Base-by-base conservation (phyloP, 768 basidiomycete species). In the Fomitopsis pulvina region DNA sequence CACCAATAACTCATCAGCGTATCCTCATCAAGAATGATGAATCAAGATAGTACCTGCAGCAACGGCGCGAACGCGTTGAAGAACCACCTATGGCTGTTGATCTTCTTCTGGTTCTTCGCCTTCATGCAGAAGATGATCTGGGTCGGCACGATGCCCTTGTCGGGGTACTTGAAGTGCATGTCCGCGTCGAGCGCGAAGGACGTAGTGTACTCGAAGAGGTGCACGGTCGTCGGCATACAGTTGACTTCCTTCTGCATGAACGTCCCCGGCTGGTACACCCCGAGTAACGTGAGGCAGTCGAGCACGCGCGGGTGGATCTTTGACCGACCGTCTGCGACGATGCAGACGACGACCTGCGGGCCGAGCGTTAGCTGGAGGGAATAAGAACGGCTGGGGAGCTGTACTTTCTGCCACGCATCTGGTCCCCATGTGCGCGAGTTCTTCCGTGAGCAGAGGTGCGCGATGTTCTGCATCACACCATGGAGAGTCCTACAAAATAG, bases 41-140 rank as follows among this genome's bases (percentile, higher is more conserved):
- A n/a, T n/a, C n/a, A n/a, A n/a, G n/a, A n/a, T n/a, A n/a, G n/a
- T 37, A 86, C 88, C 69, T 88, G 87, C 25, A 97, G 67, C 63
- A 94, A 71, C 0, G 84, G 76, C 0, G 79, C 87, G 63, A 97
- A 89, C 0, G 92, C 94, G 63, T 96, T 97, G 68, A 98, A 96
- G 67, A 94, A 95, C 94, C 94, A 97, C 42, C 94, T 75, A 60
- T 96, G 93, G 41, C 87, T 90, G 64, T 96, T 97, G 62, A 97
- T 94, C 71, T 97, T 96, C 74, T 94, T 93, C 63, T 91, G 86
- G 63, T 95, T 97, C 72, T 82, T 88, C 71, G 94, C 92, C 71
- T 92, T 90, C 72, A 89, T 76, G 63, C 85, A 88, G 63, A 90
- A 90, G 27, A 98, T 83, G 43, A 90, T 92, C 63, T 94, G 95